Base-by-base conservation (phyloP, 2,329 filamentous ascomycete species). In the Nigrospora oryzae region DNA sequence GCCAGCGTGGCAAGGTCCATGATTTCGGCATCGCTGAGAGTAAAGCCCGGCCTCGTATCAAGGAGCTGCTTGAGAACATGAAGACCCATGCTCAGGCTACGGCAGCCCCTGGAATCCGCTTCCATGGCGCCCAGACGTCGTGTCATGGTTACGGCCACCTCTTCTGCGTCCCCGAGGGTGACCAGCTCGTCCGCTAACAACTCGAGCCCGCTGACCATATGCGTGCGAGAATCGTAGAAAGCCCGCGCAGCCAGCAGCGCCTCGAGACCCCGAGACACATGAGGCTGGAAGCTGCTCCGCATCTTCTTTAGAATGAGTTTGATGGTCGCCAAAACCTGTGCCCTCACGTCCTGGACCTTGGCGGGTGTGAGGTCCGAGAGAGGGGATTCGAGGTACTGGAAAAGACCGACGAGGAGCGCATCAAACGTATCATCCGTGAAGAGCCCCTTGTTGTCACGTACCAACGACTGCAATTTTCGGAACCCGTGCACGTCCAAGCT, bases 401-500 rank as follows among this genome's bases (percentile, higher is more conserved):
- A 84, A 16, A 89, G 71, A 0, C 81, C 83, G 3, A 76, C 55
- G 33, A 89, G 66, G 2, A 90, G 70, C 8, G 81, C 73, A 51
- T 84, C 77, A 48, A 88, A 89, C 51, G 79, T 84, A 40, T 83
- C 79, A 48, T 83, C 77, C 2, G 74, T 73, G 57, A 86, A 80
- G 16, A 79, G 70, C 13, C 80, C 73, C 54, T 75, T 75, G 57
- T 73, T 77, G 47, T 85, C 82, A 51, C 84, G 81, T 48, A 89
- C 74, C 51, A 89, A 74, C 35, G 82, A 82, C 61, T 90, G 86
- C 40, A 90, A 70, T 56, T 86, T 86, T 43, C 86, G 79, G 71
- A 90, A 89, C 46, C 86, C 86, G 57, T 89, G 85, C 4, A 86
- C 84, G 57, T 90, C 86, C n/a, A 91, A 75, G 1, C 79, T 79